Conservation (phyloP, 2,329 filamentous ascomycete genomes). For the Apiospora aurea region DNA sequence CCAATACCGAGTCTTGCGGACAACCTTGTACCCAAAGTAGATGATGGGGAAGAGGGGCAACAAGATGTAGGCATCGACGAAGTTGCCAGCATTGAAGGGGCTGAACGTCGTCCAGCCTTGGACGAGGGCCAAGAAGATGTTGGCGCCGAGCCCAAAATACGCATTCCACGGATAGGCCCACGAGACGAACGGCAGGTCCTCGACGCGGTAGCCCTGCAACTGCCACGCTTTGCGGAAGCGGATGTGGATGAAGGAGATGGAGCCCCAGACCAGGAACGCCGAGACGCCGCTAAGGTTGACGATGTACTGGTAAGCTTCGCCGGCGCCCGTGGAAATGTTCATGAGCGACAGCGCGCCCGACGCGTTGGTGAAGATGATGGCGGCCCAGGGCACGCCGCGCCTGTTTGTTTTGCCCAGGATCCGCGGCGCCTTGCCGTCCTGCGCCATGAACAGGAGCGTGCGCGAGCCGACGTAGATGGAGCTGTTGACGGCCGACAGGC, state of each 20-base stretch:
- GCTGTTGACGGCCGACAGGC: conserved; percentile 74
- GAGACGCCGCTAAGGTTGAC: conserved; percentile 74
- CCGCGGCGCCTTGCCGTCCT: conserved; percentile 73
- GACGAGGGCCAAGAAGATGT: conserved; percentile 65
- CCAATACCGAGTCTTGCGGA: conserved; percentile 60
- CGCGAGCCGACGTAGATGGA: conserved; percentile 81
- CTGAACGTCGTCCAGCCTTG: conserved; percentile 68
- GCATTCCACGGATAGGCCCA: conserved; percentile 64
- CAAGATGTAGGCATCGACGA: conserved; percentile 70
- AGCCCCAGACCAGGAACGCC: conserved; percentile 76
- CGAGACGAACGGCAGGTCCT: conserved; percentile 63
- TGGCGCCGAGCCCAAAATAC: conserved; percentile 64
- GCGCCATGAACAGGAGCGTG: conserved; percentile 78
- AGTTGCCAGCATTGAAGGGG: conserved; percentile 64
- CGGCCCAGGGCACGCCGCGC: conserved; percentile 66
- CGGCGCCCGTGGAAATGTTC: conserved; percentile 72
- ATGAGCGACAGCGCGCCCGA: conserved; percentile 78
- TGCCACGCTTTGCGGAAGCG: conserved; percentile 72
- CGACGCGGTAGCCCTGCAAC: conserved; percentile 60
- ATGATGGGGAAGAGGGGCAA: conserved; percentile 66
- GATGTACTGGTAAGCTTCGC: conserved; percentile 71
- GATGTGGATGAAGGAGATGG: conserved; percentile 74
- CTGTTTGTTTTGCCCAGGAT: conserved; percentile 73
- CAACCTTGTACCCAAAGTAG: conserved; percentile 61
- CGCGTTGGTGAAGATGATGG: conserved; percentile 72